A percentile compares a stretch with the other conserved stretches of the same genome.
These are phyloP conservation scores for Pseudocercospora musae DNA, from an alignment of 2,329 filamentous ascomycete species.

Conservation along the genomic window DNA sequence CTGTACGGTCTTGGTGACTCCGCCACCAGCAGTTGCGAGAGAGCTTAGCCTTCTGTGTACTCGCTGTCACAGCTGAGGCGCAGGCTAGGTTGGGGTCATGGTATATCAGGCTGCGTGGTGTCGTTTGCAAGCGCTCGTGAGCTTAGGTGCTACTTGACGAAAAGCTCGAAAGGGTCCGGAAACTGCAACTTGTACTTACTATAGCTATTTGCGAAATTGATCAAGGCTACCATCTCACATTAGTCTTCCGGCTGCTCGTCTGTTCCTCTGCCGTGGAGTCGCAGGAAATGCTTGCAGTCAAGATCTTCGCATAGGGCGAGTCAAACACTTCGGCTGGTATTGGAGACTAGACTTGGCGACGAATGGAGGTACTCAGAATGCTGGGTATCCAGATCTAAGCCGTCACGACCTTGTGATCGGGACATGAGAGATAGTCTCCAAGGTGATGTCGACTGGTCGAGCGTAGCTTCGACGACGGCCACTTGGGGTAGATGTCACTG, in stretches of 20 bases:
- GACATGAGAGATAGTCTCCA: background rate
- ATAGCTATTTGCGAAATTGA: background rate
- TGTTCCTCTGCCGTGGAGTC: background rate
- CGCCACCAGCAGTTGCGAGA: too few relatives aligned
- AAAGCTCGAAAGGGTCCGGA: background rate
- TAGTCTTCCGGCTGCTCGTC: background rate
- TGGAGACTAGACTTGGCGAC: background rate
- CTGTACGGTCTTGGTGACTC: too few relatives aligned
- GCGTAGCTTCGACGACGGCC: background rate
- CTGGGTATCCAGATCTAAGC: background rate
- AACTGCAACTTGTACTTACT: background rate
- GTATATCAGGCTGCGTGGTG: too few relatives aligned
- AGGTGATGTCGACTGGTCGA: background rate
- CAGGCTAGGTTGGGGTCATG: too few relatives aligned
- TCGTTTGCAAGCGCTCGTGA: too few relatives aligned
- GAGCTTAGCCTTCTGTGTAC: too few relatives aligned
- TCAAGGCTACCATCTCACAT: background rate
- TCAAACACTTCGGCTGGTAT: background rate
- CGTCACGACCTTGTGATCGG: background rate
- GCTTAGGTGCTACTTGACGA: too few relatives aligned
- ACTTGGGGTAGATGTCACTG: background rate
- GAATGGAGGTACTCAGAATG: background rate
- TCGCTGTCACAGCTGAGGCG: too few relatives aligned
- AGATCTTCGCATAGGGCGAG: background rate
- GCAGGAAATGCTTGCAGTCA: background rate